Base-by-base conservation (phyloP, 2,329 filamentous ascomycete species). In the Beauveria brongniartii region DNA sequence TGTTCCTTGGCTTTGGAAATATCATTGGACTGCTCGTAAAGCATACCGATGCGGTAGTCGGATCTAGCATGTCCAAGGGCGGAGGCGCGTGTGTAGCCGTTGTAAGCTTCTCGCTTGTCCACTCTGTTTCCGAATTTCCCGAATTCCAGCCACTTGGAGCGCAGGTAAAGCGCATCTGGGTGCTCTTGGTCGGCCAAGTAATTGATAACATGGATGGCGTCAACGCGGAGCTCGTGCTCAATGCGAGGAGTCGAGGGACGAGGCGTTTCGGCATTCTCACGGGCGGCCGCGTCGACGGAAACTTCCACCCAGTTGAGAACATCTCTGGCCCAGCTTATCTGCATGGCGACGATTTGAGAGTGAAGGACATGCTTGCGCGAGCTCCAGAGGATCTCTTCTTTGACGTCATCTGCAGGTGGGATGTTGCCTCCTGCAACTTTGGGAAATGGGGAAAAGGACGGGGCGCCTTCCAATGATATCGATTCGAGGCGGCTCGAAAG, bases 41-140 rank as follows among this genome's bases (percentile, higher is more conserved):
- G 89, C 93, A 97, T 99, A 64, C 94, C 94, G 77, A 99, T 96
- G 52, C 94, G 86, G 74, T 99, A 99, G 73, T 97, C 91, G 22
- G 94, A 92, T 67, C 94, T 83, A 24, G 88, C 85, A 75, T 92
- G 96, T 62, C 91, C 91, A 67, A 90, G 87, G 67, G 92, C 89
- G 34, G 91, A 89, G n/a, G 94, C 90, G 68, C 88, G 82, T 64
- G 87, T 86, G 75, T 97, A 99, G 68, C 89, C 90, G 63, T 86
- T 77, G 72, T 95, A 97, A 8, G 94, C 93, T 75, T 97, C 93
- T 69, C 93, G 92, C 77, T 96, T 96, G 78, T 99, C 94, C 63
- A 92, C 81, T 30, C 92, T 86, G 73, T 88, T 86, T 44, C 91
- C 92, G 71, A 97, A 97, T 71, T 96, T 96, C 67, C 94, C 94